phyloP scores from a whole-genome alignment of 2,329 filamentous ascomycete species.

The Drechslera avenae region DNA sequence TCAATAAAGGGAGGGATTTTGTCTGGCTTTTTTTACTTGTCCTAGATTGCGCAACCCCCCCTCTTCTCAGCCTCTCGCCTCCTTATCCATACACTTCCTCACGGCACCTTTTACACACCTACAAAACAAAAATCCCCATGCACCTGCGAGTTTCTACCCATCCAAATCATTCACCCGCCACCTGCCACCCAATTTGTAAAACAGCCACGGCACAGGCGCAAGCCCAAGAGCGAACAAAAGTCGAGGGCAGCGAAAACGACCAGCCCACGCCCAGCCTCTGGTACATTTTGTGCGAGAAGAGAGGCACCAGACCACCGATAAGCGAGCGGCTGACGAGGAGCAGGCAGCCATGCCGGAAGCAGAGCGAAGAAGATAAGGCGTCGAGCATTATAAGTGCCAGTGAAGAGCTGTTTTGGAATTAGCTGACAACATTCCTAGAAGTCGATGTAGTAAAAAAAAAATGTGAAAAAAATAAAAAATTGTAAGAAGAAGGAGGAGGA shows the following conservation, averaged over 20 bases:
- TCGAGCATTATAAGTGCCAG: constrained; percentile 66
- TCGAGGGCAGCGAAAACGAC: constrained; percentile 60
- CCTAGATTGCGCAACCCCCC: no score
- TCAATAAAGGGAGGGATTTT: no score
- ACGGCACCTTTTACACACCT: no score
- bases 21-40: no score
- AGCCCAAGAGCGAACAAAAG: constrained; percentile 55
- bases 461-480: no score
- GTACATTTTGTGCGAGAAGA: constrained; percentile 65
- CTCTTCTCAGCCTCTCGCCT: no score
- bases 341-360: constrained; percentile 62
- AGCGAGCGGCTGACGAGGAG: constrained; percentile 59
- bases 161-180: no score
- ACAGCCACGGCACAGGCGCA: constrained; percentile 50
- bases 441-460: no score
- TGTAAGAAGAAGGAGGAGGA: no score
- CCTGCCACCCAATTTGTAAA: constrained; percentile 51
- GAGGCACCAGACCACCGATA: constrained; percentile 62
- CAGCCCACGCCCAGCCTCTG: constrained; percentile 61
- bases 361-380: constrained; percentile 52
- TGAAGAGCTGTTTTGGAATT: constrained; percentile 29
- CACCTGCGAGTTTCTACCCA: no score
- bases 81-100: no score
- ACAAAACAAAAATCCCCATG: no score
- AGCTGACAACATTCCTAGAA: background rate